These are phyloP conservation scores for Metschnikowia kofuensis DNA, from an alignment of 805 yeast species.

Conservation along the genomic window DNA sequence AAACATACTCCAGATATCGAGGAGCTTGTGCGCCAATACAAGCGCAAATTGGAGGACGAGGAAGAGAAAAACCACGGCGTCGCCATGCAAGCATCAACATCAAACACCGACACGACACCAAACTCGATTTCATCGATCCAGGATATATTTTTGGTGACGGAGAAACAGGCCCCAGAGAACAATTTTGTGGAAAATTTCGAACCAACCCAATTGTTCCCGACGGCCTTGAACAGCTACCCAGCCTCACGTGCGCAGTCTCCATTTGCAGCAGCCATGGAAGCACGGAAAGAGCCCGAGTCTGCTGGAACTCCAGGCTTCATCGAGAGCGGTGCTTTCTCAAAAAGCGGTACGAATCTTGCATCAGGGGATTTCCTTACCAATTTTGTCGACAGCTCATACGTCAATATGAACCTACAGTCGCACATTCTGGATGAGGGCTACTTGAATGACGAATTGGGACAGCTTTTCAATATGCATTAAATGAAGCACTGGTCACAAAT, in stretches of 20 bases:
- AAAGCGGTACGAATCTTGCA: slow-evolving; percentile 6
- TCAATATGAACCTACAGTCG: slow-evolving; percentile 41
- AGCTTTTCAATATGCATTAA: slow-evolving; percentile 10
- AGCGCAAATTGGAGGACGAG: slow-evolving; percentile 15
- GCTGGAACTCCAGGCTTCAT: slow-evolving; percentile 6
- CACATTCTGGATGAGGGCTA: slow-evolving; percentile 15
- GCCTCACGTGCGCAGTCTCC: slow-evolving; percentile 40
- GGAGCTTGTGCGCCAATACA: slow-evolving; percentile 33
- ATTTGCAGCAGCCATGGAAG: neutral
- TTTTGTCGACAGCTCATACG: slow-evolving; percentile 39
- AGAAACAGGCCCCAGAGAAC: slow-evolving; percentile 45
- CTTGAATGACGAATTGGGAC: slow-evolving; percentile 18
- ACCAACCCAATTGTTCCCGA: slow-evolving; percentile 56
- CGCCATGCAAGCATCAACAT: neutral
- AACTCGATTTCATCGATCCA: slow-evolving; percentile 42
- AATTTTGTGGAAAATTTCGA: slow-evolving; percentile 51
- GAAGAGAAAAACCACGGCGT: slow-evolving; percentile 1
- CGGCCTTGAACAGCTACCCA: slow-evolving; percentile 32
- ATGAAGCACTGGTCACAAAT: neutral
- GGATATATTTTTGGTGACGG: slow-evolving; percentile 55
- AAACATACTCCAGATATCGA: slow-evolving; percentile 25
- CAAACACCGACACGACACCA: slow-evolving; percentile 31
- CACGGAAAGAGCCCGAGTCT: slow-evolving; percentile 5
- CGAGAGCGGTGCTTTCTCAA: slow-evolving; percentile 6
- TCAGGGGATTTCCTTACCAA: slow-evolving; percentile 26